These are phyloP conservation scores for Vitis hybrid DNA, from an alignment of 177 flowering plant genomes.

Conservation along the genomic window DNA sequence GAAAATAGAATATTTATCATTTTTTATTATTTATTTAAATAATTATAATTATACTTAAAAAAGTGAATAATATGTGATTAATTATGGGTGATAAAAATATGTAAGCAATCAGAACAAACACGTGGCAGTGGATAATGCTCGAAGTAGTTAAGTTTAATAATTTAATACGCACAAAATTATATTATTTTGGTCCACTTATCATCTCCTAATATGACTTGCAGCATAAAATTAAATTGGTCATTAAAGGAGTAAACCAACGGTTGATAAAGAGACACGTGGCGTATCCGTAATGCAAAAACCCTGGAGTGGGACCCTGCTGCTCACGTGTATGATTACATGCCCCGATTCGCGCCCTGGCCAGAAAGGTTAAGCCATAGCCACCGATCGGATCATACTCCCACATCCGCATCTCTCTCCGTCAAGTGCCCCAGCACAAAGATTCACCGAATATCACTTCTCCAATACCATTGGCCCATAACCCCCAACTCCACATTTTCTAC, in stretches of 20 bases:
- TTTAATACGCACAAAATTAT: no score
- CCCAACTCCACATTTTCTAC: neutral
- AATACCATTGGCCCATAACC: neutral
- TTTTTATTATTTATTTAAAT: neutral
- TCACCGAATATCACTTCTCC: conserved; percentile 15
- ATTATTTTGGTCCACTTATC: no score
- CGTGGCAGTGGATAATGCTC: no score
- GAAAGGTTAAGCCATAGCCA: neutral
- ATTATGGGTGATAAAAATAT: no score
- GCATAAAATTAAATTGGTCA: no score
- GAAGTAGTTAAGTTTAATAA: no score
- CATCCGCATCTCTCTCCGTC: conserved; percentile 3
- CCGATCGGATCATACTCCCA: conserved; percentile 18
- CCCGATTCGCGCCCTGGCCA: conserved; percentile 15
- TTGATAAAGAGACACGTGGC: conserved; percentile 18
- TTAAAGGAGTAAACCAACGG: conserved; percentile 7
- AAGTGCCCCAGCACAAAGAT: conserved; percentile 13
- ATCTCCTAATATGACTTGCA: no score
- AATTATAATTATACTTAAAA: neutral
- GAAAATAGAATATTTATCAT: neutral
- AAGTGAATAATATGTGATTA: no score
- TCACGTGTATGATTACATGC: conserved; percentile 29
- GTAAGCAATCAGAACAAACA: no score
- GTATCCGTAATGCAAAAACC: neutral
- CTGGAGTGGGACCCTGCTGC: conserved; percentile 14